Base-by-base conservation (phyloP, 345 rosid genomes). In the Murraya koenigii region DNA sequence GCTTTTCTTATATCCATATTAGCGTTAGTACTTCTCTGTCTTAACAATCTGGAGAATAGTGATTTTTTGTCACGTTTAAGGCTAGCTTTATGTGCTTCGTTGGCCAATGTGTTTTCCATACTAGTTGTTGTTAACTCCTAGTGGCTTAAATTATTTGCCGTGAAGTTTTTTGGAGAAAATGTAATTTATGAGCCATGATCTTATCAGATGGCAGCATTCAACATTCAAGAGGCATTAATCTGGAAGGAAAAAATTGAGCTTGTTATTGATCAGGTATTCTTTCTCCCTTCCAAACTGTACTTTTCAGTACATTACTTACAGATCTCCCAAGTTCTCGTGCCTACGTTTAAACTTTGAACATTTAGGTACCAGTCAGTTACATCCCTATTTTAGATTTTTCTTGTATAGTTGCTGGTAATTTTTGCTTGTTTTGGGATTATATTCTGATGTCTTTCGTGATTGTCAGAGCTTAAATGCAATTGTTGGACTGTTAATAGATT, bases 161-260 rank as follows among this genome's bases (percentile, higher is more conserved):
- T 76, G 72, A 38, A 69, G 56, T 30, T 69, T 60, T 17, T 62
- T 54, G 54, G 32, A 60, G 56, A 62, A 56, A 32, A 61, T 38
- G 55, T 85, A 72, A 76, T 82, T 72, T 70, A 79, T 72, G 36
- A 72, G 63, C 72, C 60, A 68, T 84, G 60, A 72, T 83, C 59
- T 80, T 85, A 77, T 74, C 84, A 97, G 99, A 97, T 97, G 99
- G 99, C 99, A 72, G 99, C 99, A 75, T 97, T 97, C 87, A 97
- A 97, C 88, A 94, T 97, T 80, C 98, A 94, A 81, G 98, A 97
- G 85, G 97, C 92, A 72, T 80, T 91, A 69, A 83, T 85, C 61
- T 97, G 99, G 99, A 97, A 91, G 91, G 98, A 91, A 75, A 94
- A 91, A 79, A 88, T 94, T 75, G 97, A 94, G 87, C 76, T 80